Percentiles rank a stretch among this genome's conserved stretches.
Conservation (phyloP, 495 filamentous ascomycete species). For the Lophiotrema nucula region DNA sequence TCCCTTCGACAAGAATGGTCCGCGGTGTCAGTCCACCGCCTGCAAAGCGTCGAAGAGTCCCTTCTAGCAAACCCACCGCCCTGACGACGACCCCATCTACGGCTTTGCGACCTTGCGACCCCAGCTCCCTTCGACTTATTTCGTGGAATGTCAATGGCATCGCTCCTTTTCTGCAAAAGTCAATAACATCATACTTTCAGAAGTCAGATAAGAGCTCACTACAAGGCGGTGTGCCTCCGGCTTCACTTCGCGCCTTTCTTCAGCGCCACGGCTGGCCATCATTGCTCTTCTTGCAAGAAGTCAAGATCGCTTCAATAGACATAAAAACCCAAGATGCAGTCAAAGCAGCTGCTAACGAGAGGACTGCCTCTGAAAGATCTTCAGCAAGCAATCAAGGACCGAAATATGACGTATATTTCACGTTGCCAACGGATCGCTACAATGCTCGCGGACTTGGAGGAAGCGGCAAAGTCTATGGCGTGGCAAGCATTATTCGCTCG, state of each 20-base stretch:
- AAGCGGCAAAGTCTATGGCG: constrained; percentile 50
- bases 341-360: constrained; percentile 39
- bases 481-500: constrained; percentile 48
- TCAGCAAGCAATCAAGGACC: constrained; percentile 11
- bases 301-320: constrained; percentile 49
- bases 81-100: no score
- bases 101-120: no score
- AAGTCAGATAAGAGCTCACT: not conserved
- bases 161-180: constrained; percentile 41
- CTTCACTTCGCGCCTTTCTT: constrained; percentile 47
- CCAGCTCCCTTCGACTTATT: constrained; percentile 37
- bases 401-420: constrained; percentile 46
- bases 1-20: no score
- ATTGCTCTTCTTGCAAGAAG: constrained; percentile 53
- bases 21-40: no score
- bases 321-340: constrained; percentile 39
- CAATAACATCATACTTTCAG: constrained; percentile 49
- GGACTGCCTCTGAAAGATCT: not conserved
- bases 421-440: constrained; percentile 48
- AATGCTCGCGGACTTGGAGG: constrained; percentile 49
- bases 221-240: constrained; percentile 8
- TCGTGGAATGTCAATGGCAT: constrained; percentile 58
- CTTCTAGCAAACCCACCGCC: no score
- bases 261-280: constrained; percentile 49
- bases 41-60: no score